These are phyloP conservation scores for Rhipidocladum racemiflorum DNA, from an alignment of 176 grass and related monocot genomes.

Conservation along the genomic window DNA sequence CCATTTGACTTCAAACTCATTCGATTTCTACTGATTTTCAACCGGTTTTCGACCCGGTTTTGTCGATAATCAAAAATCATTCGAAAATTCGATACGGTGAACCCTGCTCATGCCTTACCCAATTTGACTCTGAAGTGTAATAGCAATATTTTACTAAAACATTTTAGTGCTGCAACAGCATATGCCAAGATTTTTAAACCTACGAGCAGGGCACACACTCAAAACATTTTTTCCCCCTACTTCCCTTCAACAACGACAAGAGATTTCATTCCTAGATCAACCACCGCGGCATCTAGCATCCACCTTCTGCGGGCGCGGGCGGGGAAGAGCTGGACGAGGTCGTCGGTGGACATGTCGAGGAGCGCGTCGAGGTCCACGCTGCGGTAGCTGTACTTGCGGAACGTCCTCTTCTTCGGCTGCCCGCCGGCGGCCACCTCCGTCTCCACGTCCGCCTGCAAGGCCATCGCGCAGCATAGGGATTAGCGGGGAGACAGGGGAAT, in stretches of 20 bases:
- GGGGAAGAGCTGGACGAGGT: constrained; percentile 93
- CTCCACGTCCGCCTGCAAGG: constrained; percentile 57
- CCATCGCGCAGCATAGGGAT: background rate
- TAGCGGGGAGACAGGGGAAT: background rate
- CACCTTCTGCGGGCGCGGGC: constrained; percentile 87
- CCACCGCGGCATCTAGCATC: background rate
- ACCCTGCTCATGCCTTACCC: background rate
- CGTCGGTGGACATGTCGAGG: constrained; percentile 94
- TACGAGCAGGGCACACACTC: background rate
- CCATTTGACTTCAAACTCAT: no score
- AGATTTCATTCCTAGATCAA: background rate
- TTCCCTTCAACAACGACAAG: background rate
- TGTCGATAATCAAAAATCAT: no score
- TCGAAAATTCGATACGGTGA: no score
- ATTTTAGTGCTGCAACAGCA: background rate
- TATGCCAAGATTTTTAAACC: background rate
- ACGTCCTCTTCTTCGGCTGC: constrained; percentile 93
- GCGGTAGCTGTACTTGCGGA: constrained; percentile 91
- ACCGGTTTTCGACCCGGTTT: no score
- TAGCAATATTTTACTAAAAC: background rate
- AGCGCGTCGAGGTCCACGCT: constrained; percentile 89
- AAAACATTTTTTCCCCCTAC: background rate
- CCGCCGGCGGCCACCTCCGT: constrained; percentile 50
- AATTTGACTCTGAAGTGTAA: background rate
- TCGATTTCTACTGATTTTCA: no score